Evolutionary conservation across 179 eudicot species (phyloP).

Genomic region (Amaranthus tricolor): DNA sequence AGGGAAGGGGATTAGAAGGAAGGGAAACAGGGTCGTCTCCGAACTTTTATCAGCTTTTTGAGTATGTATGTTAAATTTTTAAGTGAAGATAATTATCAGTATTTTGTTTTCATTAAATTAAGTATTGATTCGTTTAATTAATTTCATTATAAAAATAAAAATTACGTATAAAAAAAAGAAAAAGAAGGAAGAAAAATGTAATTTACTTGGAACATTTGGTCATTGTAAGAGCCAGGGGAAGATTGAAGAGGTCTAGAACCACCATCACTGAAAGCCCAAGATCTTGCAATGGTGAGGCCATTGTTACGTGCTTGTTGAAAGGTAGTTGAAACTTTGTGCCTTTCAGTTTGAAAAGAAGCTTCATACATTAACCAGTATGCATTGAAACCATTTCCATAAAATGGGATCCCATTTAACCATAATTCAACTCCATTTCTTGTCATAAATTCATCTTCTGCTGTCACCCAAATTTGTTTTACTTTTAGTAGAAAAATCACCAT

Average conservation of each 20-base stretch:
- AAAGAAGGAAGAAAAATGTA: background rate
- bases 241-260: slow-evolving; percentile 53
- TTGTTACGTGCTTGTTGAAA: slow-evolving; percentile 49
- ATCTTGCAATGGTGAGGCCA: slow-evolving; percentile 57
- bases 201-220: slow-evolving; percentile 59
- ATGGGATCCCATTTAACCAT: slow-evolving; percentile 47
- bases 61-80: no score
- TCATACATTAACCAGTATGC: slow-evolving; percentile 79
- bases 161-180: background rate
- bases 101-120: no score
- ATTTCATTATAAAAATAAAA: background rate
- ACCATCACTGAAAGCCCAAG: slow-evolving; percentile 89
- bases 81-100: no score
- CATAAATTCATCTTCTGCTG: slow-evolving; percentile 37
- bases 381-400: slow-evolving; percentile 69
- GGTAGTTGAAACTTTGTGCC: slow-evolving; percentile 42
- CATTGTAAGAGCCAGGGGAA: slow-evolving; percentile 75
- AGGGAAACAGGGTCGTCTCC: no score
- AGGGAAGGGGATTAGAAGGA: no score
- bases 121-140: no score
- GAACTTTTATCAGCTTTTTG: no score
- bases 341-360: slow-evolving; percentile 47
- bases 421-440: slow-evolving; percentile 45
- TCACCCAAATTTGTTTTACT: slow-evolving; percentile 16
- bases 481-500: slow-evolving; percentile 9